Evolutionary conservation across 352 stramenopile species (phyloP), one percentile per base, ranked within the genome.

Genomic region (Pythium rishiriense): DNA sequence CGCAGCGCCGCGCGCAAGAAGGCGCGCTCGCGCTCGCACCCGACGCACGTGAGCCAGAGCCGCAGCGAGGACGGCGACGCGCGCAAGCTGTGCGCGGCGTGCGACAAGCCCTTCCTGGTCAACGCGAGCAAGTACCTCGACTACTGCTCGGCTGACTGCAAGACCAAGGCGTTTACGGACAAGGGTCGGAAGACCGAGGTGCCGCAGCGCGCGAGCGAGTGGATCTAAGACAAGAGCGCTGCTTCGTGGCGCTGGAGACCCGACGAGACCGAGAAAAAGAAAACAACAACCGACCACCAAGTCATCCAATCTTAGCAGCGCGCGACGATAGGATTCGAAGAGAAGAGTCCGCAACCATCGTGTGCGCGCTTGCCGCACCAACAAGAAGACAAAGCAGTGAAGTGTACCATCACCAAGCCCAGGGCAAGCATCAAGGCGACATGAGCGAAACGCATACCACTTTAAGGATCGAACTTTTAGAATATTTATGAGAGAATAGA

Each of bases 111-210:
- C 39, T 73, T 73, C 60, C 41, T 64, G 35, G 43, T 15, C 31
- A 59, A 22, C 37, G 58, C 46, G 21, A 73, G 66, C 66, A 73
- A 69, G 49, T 73, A 69, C 59, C 60, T 66, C 48, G 66, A 73
- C 56, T 73, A 63, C 33, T 73, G 66, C 66, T 73, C 66, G 10
- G 28, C 11, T 37, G 60, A 73, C 15, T 73, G 66, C 59, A 73
- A 73, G 66, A 60, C 60, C 12, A 60, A 66, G 55, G 56, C 66
- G 49, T 62, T 53, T 9, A n/a, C 24, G 22, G 48, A 62, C 2
- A 61, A 53, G 17, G 58, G 57, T 28, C 47, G 9, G 11, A 5
- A 56, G 19, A 17, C 35, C n/a, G 57, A 62, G 8, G 28, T 28
- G 35, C 45, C 41, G 12, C 19, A 17, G 22, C 66, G 55, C 4